These are phyloP conservation scores for Lentinula detonsa DNA, from an alignment of 768 basidiomycete genomes.

Conservation along the genomic window DNA sequence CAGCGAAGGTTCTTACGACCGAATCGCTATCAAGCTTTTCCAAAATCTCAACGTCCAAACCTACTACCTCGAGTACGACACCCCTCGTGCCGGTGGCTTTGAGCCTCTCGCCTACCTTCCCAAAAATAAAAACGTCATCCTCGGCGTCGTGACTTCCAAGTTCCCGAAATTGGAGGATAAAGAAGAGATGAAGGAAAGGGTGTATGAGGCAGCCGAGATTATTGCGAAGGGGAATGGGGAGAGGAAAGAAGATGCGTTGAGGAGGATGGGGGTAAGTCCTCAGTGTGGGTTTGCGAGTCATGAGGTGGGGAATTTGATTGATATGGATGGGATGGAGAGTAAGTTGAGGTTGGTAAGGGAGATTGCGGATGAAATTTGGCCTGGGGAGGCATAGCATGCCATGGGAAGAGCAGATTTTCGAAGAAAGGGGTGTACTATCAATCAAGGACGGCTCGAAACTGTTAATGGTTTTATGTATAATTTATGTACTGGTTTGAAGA, in stretches of 20 bases:
- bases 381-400: background rate
- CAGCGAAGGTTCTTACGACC: slow-evolving; percentile 40
- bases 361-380: slow-evolving; percentile 5
- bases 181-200: slow-evolving; percentile 1
- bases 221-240: slow-evolving; percentile 1
- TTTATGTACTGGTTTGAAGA: too few relatives aligned
- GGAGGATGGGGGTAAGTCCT: slow-evolving; percentile 1
- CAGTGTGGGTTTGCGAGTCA: slow-evolving; percentile 7
- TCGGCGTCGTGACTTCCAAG: slow-evolving; percentile 40
- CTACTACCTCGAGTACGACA: slow-evolving; percentile 45
- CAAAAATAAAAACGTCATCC: slow-evolving; percentile 30
- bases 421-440: too few relatives aligned
- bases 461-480: too few relatives aligned
- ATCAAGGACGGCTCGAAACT: too few relatives aligned
- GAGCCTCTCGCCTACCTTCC: slow-evolving; percentile 25
- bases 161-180: slow-evolving; percentile 21
- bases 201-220: slow-evolving; percentile 6
- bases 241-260: background rate
- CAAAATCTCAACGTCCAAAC: slow-evolving; percentile 34
- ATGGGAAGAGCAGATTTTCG: background rate
- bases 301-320: background rate
- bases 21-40: slow-evolving; percentile 39
- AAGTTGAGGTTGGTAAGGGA: slow-evolving; percentile 1
- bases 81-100: slow-evolving; percentile 36
- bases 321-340: background rate